Percentiles rank a stretch among this genome's conserved stretches.
phyloP scores from a whole-genome alignment of 371 early-diverging fungal species.

The Mucor lusitanicus region DNA sequence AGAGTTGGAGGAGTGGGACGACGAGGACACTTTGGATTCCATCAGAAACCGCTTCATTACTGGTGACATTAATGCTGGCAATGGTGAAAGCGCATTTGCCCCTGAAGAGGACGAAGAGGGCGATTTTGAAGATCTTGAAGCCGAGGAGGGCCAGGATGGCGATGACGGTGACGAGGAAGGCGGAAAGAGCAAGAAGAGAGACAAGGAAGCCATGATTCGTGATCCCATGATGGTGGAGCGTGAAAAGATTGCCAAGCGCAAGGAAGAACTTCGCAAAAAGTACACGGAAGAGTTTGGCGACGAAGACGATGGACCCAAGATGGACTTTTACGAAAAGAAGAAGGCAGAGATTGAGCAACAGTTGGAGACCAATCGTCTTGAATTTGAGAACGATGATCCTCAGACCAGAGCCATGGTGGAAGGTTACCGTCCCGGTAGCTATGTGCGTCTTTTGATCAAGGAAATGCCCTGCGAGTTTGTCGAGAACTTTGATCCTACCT shows the following conservation, averaged over 20 bases:
- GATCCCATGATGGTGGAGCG: slow-evolving; percentile 53
- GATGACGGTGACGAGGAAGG: slow-evolving; percentile 31
- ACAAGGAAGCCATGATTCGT: slow-evolving; percentile 30
- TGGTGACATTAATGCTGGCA: slow-evolving; percentile 55
- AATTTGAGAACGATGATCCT: slow-evolving; percentile 85
- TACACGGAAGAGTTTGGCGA: slow-evolving; percentile 91
- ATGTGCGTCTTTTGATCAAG: slow-evolving; percentile 89
- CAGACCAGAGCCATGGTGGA: slow-evolving; percentile 77
- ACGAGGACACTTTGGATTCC: slow-evolving; percentile 71
- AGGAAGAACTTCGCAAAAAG: slow-evolving; percentile 88
- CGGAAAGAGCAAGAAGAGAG: slow-evolving; percentile 20
- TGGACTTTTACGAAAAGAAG: slow-evolving; percentile 85
- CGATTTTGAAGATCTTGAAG: slow-evolving; percentile 93
- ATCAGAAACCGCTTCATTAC: slow-evolving; percentile 86
- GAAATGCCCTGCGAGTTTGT: slow-evolving; percentile 94
- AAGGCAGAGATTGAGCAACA: slow-evolving; percentile 89
- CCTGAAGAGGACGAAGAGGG: slow-evolving; percentile 68
- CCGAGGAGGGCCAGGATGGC: slow-evolving; percentile 40
- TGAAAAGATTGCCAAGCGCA: slow-evolving; percentile 78
- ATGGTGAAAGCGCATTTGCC: slow-evolving; percentile 39
- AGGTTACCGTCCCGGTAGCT: slow-evolving; percentile 90
- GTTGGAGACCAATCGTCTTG: slow-evolving; percentile 74
- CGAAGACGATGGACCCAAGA: slow-evolving; percentile 64
- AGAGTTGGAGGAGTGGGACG: slow-evolving; percentile 71
- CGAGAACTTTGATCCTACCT: slow-evolving; percentile 83